Conservation (phyloP, 768 basidiomycete species). For the Lactarius psammicola region DNA sequence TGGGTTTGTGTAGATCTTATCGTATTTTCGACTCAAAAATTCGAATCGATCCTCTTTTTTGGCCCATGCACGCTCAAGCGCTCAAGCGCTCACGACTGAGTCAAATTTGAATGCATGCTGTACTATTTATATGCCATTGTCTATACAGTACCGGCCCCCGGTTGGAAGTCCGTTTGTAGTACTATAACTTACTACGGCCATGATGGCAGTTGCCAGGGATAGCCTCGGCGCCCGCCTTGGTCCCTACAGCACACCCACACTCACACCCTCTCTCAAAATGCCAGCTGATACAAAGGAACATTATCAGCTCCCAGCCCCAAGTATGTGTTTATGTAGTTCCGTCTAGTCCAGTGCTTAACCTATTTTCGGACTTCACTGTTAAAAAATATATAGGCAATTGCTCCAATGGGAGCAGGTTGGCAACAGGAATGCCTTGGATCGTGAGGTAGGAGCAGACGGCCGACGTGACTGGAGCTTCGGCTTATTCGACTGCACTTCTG, state of each 20-base stretch:
- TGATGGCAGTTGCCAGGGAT: neutral
- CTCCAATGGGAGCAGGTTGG: constrained; percentile 15
- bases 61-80: too few species aligned
- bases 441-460: constrained; percentile 33
- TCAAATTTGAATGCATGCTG: too few species aligned
- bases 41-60: too few species aligned
- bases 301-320: neutral
- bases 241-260: neutral
- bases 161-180: too few species aligned
- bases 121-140: too few species aligned
- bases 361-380: neutral
- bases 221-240: neutral
- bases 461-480: constrained; percentile 38
- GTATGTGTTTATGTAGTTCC: neutral
- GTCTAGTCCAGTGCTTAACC: neutral
- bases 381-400: neutral
- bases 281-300: neutral
- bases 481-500: constrained; percentile 30
- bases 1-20: too few species aligned
- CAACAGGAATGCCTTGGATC: constrained; percentile 31
- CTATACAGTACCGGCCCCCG: too few species aligned
- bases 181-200: too few species aligned
- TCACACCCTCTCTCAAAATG: neutral
- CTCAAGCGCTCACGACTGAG: too few species aligned
- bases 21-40: too few species aligned